Conservation (phyloP, 2,329 filamentous ascomycete species). For the Fusarium sarcochroum region DNA sequence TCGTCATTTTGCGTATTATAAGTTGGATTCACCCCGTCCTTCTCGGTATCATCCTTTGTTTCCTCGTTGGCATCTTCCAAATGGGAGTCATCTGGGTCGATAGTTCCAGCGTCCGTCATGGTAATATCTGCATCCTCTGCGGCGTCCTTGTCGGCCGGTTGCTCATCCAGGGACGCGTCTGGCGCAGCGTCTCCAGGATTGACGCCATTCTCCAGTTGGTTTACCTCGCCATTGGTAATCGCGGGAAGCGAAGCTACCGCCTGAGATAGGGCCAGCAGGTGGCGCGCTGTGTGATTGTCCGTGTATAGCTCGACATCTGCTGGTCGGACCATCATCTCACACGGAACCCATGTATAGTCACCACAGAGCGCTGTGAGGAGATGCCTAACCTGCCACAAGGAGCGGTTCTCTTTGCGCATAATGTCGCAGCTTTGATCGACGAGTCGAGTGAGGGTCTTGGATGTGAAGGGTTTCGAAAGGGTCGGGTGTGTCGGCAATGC, state of each 20-base stretch:
- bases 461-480: conserved; percentile 80
- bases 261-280: conserved; percentile 52
- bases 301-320: conserved; percentile 70
- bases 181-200: conserved; percentile 10
- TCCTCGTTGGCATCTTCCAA: conserved; percentile 26
- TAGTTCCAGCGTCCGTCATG: conserved; percentile 51
- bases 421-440: conserved; percentile 77
- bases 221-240: conserved; percentile 45
- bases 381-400: conserved; percentile 81
- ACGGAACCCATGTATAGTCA: conserved; percentile 78
- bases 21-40: conserved; percentile 3
- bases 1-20: conserved; percentile 30
- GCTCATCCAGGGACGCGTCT: conserved; percentile 10
- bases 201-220: conserved; percentile 29
- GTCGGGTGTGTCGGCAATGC: conserved; percentile 82
- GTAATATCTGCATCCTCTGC: conserved; percentile 46
- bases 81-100: conserved; percentile 40
- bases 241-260: conserved; percentile 27
- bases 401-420: conserved; percentile 80
- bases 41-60: conserved; percentile 22
- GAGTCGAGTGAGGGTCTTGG: conserved; percentile 79
- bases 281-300: conserved; percentile 60
- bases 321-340: conserved; percentile 68
- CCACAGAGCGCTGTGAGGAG: conserved; percentile 81
- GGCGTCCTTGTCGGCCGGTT: conserved; percentile 23